These are phyloP conservation scores for Cryptococcus jaspeensis DNA, from an alignment of 1,284 basidiomycete genomes.

Conservation along the genomic window DNA sequence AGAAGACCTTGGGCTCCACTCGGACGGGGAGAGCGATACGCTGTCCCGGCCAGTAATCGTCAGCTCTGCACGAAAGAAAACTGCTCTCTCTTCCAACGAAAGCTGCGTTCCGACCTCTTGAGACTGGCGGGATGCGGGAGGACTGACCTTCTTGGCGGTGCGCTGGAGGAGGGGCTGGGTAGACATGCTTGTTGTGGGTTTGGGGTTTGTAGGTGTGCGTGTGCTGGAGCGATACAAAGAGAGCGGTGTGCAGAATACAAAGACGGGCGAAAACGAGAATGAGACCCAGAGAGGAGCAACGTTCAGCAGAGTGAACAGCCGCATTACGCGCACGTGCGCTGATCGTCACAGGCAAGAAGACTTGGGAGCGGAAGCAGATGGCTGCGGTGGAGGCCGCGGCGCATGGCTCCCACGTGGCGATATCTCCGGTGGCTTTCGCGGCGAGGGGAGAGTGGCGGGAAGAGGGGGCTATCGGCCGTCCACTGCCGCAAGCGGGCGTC, in stretches of 20 bases:
- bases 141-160: slow-evolving; percentile 71
- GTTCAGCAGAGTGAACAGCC: background rate
- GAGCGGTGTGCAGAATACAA: too few species aligned
- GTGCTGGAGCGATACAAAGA: too few species aligned
- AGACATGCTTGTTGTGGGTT: slow-evolving; percentile 64
- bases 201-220: background rate
- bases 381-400: too few species aligned
- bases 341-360: background rate
- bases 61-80: slow-evolving; percentile 1
- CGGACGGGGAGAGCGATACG: slow-evolving; percentile 92
- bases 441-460: too few species aligned
- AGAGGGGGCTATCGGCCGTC: too few species aligned
- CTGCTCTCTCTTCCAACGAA: background rate
- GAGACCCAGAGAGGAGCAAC: background rate
- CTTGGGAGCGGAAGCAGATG: too few species aligned
- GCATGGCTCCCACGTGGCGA: too few species aligned
- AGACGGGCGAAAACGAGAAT: background rate
- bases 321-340: background rate
- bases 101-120: background rate
- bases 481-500: too few species aligned
- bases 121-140: background rate
- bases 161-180: slow-evolving; percentile 97
- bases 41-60: slow-evolving; percentile 26
- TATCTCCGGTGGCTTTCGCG: too few species aligned
- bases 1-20: slow-evolving; percentile 86